phyloP scores from a whole-genome alignment of 768 basidiomycete species.

The Hygrophoropsis aurantiaca region DNA sequence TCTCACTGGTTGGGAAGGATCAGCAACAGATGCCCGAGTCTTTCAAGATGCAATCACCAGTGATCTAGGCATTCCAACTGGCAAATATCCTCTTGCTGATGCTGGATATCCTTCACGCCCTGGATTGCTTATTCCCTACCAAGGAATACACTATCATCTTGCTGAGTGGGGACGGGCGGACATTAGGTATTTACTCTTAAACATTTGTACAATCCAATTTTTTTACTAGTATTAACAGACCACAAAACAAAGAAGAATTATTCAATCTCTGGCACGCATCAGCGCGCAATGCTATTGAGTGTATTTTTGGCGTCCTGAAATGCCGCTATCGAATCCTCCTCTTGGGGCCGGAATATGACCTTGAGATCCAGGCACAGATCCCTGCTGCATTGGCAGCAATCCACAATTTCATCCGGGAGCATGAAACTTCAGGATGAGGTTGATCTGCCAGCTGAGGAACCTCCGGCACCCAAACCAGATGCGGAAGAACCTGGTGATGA shows the following conservation, averaged over 20 bases:
- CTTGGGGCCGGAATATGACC: conserved; percentile 11
- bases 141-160: conserved; percentile 36
- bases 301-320: conserved; percentile 40
- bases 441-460: background rate
- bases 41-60: conserved; percentile 5
- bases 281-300: conserved; percentile 38
- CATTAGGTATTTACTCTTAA: too few relatives aligned
- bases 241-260: conserved; percentile 36
- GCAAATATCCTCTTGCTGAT: conserved; percentile 14
- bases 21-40: conserved; percentile 8
- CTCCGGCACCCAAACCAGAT: background rate
- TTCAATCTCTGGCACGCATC: conserved; percentile 42
- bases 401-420: conserved; percentile 23
- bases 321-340: conserved; percentile 17
- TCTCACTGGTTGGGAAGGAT: conserved; percentile 18
- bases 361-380: conserved; percentile 21
- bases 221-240: conserved; percentile 17
- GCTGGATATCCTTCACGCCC: conserved; percentile 12
- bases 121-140: conserved; percentile 14
- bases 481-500: background rate
- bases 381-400: conserved; percentile 15
- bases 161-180: conserved; percentile 28
- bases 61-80: conserved; percentile 2
- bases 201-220: background rate
- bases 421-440: conserved; percentile 9